Evolutionary conservation across 345 rosid genomes (phyloP), one percentile per base, ranked within the genome.

Genomic region (Fremontodendron californicum): DNA sequence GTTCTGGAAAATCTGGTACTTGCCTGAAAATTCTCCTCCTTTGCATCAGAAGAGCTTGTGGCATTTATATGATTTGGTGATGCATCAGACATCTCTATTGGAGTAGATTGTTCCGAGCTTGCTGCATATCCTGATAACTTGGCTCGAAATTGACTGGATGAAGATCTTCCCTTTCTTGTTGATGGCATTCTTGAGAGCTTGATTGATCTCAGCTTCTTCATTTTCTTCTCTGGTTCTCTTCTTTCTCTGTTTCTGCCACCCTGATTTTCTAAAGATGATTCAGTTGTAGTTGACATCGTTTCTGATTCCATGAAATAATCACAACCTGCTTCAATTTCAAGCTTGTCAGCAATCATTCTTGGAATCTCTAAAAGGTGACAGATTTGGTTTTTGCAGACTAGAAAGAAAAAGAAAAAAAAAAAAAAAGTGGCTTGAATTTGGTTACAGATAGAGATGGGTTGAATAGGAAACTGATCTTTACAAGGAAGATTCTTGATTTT

Each of bases 21-120:
- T 81, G 80, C 93, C 93, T 84, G 87, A 46, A 82, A 63, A 78
- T 19, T 29, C 68, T 74, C 86, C 12, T 76, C 60, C 83, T 48
- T 63, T 42, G 54, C 73, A n/a, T 68, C 35, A 9, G 35, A 68
- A 45, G 54, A 74, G 68, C 65, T 58, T 42, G 42, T 27, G 10
- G 25, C 78, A 76, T 78, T 78, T 27, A 55, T 77, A 61, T 76
- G 77, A 78, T 82, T 74, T 0, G 84, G 86, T 21, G 88, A 75
- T 37, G 65, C 71, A n/a, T 80, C 84, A 18, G 80, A 33, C 51
- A 75, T 33, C 15, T 75, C 55, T 13, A 76, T 6, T 25, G 82
- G 77, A 61, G 79, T 23, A 39, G 86, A 82, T 42, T 67, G 71
- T 21, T 73, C 61, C 12, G 81, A 75, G 71, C 79, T 74, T 62